Evolutionary conservation across 177 flowering plant species (phyloP), one percentile per base, ranked within the genome.

Genomic region (Vitis hybrid): DNA sequence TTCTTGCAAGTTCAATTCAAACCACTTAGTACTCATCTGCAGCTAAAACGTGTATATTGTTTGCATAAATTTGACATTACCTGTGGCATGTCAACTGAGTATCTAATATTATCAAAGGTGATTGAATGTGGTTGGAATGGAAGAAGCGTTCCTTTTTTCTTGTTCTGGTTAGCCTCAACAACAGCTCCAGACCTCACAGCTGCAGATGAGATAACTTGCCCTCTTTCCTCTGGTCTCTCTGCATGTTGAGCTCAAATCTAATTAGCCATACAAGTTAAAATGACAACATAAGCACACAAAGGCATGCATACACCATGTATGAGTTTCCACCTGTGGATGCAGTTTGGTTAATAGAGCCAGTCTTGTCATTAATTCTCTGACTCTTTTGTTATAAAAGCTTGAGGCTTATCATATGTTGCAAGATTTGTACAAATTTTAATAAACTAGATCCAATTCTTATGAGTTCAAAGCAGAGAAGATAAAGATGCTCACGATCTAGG

Each of bases 31-130:
- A 50, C 41, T 17, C 9, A 27, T n/a, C 0, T 32, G 41, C 41
- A 32, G 5, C 0, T 32, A 32, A 32, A 32, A 32, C 0, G 0
- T 32, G 41, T 32, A 21, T 6, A 32, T 32, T 32, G 5, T 32
- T 32, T 32, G 41, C 41, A 32, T 14, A 57, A 68, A 41, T 15
- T 52, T 14, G 13, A 10, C 21, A 2, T 60, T 74, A 86, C 87
- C 82, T 63, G 70, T 30, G 89, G 89, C 87, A 86, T 81, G 73
- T 82, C 84, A 4, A 86, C 84, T 7, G 85, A 78, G 67, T 86
- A 86, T 20, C 2, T 64, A 54, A 86, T 64, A 5, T 86, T 68
- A 56, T 83, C 83, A 63, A 86, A 86, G 48, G 86, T 75, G 61
- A 86, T 66, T 6, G 83, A 78, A 49, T 72, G 78, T 58, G 76